Conservation (phyloP, 2,329 filamentous ascomycete genomes). For the Thermoascus crustaceus region DNA sequence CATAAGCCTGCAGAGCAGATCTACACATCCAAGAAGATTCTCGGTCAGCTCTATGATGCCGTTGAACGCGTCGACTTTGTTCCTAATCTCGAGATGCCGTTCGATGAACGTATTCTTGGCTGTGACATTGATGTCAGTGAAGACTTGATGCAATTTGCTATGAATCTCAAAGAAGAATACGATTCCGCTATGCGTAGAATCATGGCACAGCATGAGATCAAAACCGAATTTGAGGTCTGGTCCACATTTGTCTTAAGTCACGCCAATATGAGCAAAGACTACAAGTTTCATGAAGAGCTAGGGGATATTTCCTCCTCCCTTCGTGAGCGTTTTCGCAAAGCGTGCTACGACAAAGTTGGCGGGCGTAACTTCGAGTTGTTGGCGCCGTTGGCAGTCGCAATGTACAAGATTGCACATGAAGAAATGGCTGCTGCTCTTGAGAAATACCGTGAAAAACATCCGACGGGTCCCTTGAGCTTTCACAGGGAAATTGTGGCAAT, state of each 20-base stretch:
- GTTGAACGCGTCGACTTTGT: conserved; percentile 61
- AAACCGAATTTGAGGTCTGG: conserved; percentile 87
- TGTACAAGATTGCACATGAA: conserved; percentile 74
- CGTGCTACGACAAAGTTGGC: conserved; percentile 59
- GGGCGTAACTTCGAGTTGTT: conserved; percentile 51
- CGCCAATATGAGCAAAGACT: conserved; percentile 64
- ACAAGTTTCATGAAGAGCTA: conserved; percentile 80
- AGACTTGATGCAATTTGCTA: conserved; percentile 50
- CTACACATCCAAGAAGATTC: conserved; percentile 62
- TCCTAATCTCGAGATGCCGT: conserved; percentile 62
- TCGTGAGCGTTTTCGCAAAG: conserved; percentile 58
- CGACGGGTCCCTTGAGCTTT: conserved; percentile 7
- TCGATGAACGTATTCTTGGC: conserved; percentile 66
- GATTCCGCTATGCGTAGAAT: conserved; percentile 68
- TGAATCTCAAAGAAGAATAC: conserved; percentile 64
- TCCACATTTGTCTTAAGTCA: conserved; percentile 74
- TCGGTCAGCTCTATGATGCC: conserved; percentile 76
- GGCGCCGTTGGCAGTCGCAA: conserved; percentile 69
- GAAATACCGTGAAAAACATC: conserved; percentile 34
- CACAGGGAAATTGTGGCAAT: conserved; percentile 10
- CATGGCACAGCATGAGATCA: conserved; percentile 76
- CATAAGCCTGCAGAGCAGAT: conserved; percentile 36
- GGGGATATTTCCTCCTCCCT: conserved; percentile 58
- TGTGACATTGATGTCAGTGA: conserved; percentile 49
- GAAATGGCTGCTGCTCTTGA: conserved; percentile 56